These are phyloP conservation scores for Omphalea diandra DNA, from an alignment of 441 rosid species.

Conservation along the genomic window DNA sequence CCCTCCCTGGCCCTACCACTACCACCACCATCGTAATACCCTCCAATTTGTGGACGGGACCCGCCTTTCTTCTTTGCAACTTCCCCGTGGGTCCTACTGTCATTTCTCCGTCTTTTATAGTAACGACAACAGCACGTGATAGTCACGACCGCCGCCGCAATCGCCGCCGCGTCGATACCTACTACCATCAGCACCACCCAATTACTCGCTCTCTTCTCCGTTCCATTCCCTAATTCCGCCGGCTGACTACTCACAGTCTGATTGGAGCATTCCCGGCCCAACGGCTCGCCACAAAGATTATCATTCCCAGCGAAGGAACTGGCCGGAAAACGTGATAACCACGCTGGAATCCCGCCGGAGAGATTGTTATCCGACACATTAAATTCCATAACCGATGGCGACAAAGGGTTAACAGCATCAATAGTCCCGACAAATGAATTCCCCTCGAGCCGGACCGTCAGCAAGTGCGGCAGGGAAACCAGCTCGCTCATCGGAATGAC, in stretches of 20 bases:
- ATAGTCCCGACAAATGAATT: conserved; percentile 36
- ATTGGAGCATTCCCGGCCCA: conserved; percentile 28
- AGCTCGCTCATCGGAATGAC: conserved; percentile 34
- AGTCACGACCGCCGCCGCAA: conserved; percentile 23
- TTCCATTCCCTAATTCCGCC: conserved; percentile 3
- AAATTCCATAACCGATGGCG: conserved; percentile 30
- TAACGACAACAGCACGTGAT: conserved; percentile 37
- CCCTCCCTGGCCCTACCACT: background rate
- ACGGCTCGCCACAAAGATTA: conserved; percentile 41
- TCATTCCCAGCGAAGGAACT: conserved; percentile 38
- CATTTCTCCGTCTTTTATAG: conserved; percentile 14
- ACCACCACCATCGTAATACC: conserved; percentile 2
- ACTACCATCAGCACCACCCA: conserved; percentile 29
- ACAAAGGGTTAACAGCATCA: background rate
- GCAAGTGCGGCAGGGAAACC: conserved; percentile 24
- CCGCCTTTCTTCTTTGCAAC: conserved; percentile 9
- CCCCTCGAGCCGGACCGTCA: conserved; percentile 39
- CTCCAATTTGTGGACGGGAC: conserved; percentile 9
- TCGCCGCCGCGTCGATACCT: conserved; percentile 25
- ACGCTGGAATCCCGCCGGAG: conserved; percentile 37
- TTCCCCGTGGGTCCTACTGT: conserved; percentile 1
- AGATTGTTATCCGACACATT: conserved; percentile 40
- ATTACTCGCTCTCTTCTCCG: background rate
- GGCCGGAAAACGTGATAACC: conserved; percentile 29
- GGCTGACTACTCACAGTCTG: conserved; percentile 21